These are phyloP conservation scores for Exobasidium cylindrosporum DNA, from an alignment of 1,284 basidiomycete genomes.

Conservation along the genomic window DNA sequence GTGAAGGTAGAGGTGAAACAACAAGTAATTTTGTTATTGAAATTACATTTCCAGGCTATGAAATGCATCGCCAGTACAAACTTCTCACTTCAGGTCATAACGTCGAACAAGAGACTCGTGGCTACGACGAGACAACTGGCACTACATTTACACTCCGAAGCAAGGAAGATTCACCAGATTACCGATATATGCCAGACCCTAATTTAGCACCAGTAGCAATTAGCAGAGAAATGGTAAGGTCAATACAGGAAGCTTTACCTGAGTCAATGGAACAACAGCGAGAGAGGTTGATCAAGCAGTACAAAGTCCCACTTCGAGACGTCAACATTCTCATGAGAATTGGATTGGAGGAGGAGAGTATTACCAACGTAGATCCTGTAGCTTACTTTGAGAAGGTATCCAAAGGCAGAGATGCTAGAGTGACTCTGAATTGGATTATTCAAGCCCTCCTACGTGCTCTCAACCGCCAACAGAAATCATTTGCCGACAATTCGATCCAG, in stretches of 20 bases:
- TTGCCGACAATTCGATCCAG: slow-evolving; percentile 28
- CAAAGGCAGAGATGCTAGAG: slow-evolving; percentile 34
- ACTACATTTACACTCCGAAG: slow-evolving; percentile 78
- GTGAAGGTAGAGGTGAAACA: slow-evolving; percentile 40
- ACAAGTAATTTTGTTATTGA: not conserved
- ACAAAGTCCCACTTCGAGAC: slow-evolving; percentile 64
- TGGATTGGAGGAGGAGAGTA: slow-evolving; percentile 39
- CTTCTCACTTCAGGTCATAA: slow-evolving; percentile 61
- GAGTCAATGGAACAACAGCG: slow-evolving; percentile 73
- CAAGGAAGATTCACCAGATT: slow-evolving; percentile 93
- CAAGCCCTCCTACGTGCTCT: slow-evolving; percentile 44
- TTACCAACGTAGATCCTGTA: slow-evolving; percentile 28
- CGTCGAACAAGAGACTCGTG: slow-evolving; percentile 82
- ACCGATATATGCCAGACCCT: slow-evolving; percentile 96
- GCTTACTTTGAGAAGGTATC: slow-evolving; percentile 46
- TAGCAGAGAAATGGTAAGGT: slow-evolving; percentile 61
- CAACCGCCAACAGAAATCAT: slow-evolving; percentile 31
- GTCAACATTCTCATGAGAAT: slow-evolving; percentile 48
- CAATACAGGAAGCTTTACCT: slow-evolving; percentile 66
- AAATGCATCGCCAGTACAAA: slow-evolving; percentile 69
- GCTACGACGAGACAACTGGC: slow-evolving; percentile 78
- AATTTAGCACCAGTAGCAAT: slow-evolving; percentile 76
- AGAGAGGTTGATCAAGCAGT: slow-evolving; percentile 62
- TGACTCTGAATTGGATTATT: slow-evolving; percentile 74
- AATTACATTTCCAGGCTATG: slow-evolving; percentile 59